Evolutionary conservation across 805 yeast genomes (phyloP).

Genomic region (Barnettozyma sp.): DNA sequence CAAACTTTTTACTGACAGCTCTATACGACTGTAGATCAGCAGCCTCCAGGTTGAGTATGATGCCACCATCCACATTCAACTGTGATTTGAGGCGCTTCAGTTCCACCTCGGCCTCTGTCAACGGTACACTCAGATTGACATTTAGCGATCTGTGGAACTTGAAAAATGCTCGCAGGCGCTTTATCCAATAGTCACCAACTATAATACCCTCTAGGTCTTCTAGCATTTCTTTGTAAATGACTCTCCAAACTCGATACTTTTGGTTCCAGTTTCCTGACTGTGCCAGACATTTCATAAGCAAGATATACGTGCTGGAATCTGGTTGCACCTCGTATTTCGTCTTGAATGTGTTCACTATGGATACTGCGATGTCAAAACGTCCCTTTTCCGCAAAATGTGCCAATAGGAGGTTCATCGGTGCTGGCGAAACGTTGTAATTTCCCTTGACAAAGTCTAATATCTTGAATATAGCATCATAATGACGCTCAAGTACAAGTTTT

Average conservation of each 20-base stretch:
- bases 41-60: slow-evolving; percentile 7
- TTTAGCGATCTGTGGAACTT: slow-evolving; percentile 16
- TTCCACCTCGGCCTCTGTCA: slow-evolving; percentile 14
- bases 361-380: slow-evolving; percentile 30
- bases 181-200: slow-evolving; percentile 24
- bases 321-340: slow-evolving; percentile 25
- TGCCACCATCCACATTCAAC: slow-evolving; percentile 2
- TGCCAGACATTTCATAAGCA: slow-evolving; percentile 30
- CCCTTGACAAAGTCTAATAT: slow-evolving; percentile 14
- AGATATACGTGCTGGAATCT: slow-evolving; percentile 26
- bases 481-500: slow-evolving; percentile 23
- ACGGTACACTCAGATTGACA: slow-evolving; percentile 16
- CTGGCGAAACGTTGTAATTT: slow-evolving; percentile 12
- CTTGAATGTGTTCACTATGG: slow-evolving; percentile 28
- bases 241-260: slow-evolving; percentile 21
- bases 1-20: slow-evolving; percentile 11
- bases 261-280: slow-evolving; percentile 27
- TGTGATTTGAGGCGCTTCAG: slow-evolving; percentile 3
- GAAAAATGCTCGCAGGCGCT: slow-evolving; percentile 17
- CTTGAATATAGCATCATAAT: slow-evolving; percentile 27
- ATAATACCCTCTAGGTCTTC: slow-evolving; percentile 13
- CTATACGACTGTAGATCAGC: slow-evolving; percentile 6
- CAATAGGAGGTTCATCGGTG: slow-evolving; percentile 27
- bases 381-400: slow-evolving; percentile 27
- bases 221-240: slow-evolving; percentile 23